These are phyloP conservation scores for Debaryomyces nepalensis DNA, from an alignment of 1,139 yeast species.

Conservation along the genomic window DNA sequence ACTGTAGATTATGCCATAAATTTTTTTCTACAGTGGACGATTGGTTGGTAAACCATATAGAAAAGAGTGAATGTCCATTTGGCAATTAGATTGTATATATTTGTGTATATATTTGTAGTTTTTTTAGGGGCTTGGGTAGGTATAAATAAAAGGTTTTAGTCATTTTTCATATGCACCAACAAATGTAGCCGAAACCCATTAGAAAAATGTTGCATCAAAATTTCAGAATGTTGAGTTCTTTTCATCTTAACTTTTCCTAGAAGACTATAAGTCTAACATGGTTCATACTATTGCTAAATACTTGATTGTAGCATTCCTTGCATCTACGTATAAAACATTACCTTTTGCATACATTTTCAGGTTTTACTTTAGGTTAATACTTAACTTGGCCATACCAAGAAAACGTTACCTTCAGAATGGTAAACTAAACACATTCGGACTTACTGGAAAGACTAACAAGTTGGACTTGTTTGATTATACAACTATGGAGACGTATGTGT, in stretches of 20 bases:
- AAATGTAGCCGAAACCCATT: neutral
- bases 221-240: neutral
- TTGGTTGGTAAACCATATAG: conserved; percentile 80
- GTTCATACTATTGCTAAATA: conserved; percentile 10
- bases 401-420: conserved; percentile 26
- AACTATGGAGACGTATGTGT: conserved; percentile 59
- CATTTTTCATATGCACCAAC: neutral
- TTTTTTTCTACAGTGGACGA: conserved; percentile 71
- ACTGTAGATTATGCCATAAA: conserved; percentile 75
- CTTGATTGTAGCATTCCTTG: conserved; percentile 19
- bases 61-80: conserved; percentile 53
- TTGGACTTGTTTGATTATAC: conserved; percentile 50
- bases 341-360: conserved; percentile 72
- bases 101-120: conserved; percentile 7
- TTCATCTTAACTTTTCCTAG: conserved; percentile 7
- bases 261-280: neutral
- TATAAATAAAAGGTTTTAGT: neutral
- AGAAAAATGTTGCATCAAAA: neutral
- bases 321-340: conserved; percentile 56
- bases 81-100: conserved; percentile 27
- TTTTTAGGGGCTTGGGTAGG: conserved; percentile 9
- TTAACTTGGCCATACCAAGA: conserved; percentile 44
- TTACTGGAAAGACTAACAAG: conserved; percentile 25
- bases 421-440: conserved; percentile 40
- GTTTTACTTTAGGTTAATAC: conserved; percentile 55